Base-by-base conservation (phyloP, 352 stramenopile genomes). In the Pythium diclinum region DNA sequence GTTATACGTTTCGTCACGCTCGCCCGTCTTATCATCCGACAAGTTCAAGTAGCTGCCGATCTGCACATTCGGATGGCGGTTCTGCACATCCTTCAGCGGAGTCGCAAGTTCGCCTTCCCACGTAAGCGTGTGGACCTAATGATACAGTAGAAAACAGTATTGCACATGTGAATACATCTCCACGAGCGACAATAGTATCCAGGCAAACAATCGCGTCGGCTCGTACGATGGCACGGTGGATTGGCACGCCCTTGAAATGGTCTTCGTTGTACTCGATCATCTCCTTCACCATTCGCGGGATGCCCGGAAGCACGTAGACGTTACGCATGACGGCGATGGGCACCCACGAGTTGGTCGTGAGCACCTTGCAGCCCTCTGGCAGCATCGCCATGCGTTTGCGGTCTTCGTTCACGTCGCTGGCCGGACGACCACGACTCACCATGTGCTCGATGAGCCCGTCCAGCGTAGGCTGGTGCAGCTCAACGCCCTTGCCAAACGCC, bases 31-130 rank as follows among this genome's bases (percentile, higher is more conserved):
- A 48, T 90, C 73, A 10, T 74, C 74, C n/a, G 83, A 80, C 33
- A 92, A 65, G 65, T 94, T 95, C 48, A 94, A 64, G 68, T 94
- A 95, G 74, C 87, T 93, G n/a, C 87, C 87, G 40, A 95, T 94
- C 1, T 76, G 69, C 58, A 93, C 79, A 34, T 72, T 68, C 21
- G 85, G 81, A 63, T 91, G 76, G 23, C 73, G 67, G 32, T 92
- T 90, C 58, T 91, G 81, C 33, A 94, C 72, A 0, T 64, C 82
- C 38, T 76, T 86, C 52, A 95, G 73, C 32, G 72, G 42, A 23
- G 72, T 69, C 6, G 85, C 87, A 48, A 95, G 78, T 36, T 86
- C 76, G 42, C 79, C 83, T 80, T 95, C 87, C 42, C 81, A 70
- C 30, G 71, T 78, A 46, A 88, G 54, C 25, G 85, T 94, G 54